A percentile compares a stretch with the other conserved stretches of the same genome.
Conservation (phyloP, 768 basidiomycete genomes). For the Nidula microcarpa region DNA sequence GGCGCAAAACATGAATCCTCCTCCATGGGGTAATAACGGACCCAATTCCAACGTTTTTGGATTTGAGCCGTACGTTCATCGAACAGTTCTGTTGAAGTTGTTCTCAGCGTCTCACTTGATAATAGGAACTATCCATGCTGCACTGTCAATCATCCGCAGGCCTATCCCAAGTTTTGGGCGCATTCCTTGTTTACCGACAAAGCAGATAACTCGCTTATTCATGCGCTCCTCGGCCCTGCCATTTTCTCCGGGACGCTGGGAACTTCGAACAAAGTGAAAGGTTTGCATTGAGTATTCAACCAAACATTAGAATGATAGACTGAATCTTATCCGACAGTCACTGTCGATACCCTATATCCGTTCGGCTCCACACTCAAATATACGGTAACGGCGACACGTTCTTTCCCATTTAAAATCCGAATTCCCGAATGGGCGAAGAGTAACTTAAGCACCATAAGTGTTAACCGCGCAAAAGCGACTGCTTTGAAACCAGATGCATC, state of each 20-base stretch:
- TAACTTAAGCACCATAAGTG: conserved; percentile 25
- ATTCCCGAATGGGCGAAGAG: conserved; percentile 35
- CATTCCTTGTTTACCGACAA: conserved; percentile 31
- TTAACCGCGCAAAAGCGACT: conserved; percentile 19
- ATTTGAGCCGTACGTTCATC: conserved; percentile 32
- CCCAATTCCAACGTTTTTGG: conserved; percentile 39
- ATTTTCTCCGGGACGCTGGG: conserved; percentile 30
- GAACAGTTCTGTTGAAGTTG: background rate
- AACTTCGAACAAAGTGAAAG: conserved; percentile 24
- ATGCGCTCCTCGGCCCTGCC: conserved; percentile 35
- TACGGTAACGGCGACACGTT: conserved; percentile 23
- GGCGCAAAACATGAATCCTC: conserved; percentile 33
- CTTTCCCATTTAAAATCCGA: conserved; percentile 34
- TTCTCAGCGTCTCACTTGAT: background rate
- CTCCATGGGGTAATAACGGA: conserved; percentile 33
- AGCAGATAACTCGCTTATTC: conserved; percentile 24
- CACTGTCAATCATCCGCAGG: conserved; percentile 39
- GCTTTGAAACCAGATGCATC: conserved; percentile 18
- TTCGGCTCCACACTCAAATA: conserved; percentile 34
- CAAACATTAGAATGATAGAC: background rate
- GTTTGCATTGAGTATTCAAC: conserved; percentile 10
- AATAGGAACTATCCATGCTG: conserved; percentile 39
- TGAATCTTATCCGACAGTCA: conserved; percentile 13
- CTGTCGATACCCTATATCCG: conserved; percentile 34
- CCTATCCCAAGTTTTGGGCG: conserved; percentile 40